Evolutionary conservation across 495 filamentous ascomycete species (phyloP).

Genomic region (Lentithecium fluviatile): DNA sequence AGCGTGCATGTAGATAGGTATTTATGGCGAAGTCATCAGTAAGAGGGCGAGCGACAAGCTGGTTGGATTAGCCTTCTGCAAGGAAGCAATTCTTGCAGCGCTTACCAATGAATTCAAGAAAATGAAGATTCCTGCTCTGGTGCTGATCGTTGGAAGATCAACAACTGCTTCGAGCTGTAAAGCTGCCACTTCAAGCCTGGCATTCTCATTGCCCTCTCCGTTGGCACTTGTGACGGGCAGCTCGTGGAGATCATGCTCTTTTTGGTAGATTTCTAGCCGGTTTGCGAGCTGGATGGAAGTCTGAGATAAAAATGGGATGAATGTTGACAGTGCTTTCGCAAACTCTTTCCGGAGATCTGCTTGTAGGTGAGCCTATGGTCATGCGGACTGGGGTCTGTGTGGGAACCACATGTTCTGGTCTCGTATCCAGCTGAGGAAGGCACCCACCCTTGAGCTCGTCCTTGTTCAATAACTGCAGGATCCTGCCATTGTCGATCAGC

Average conservation of each 20-base stretch:
- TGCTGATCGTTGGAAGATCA: constrained; percentile 67
- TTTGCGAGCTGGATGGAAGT: constrained; percentile 50
- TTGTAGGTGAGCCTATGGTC: not conserved
- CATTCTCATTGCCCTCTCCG: constrained; percentile 41
- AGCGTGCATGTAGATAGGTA: constrained; percentile 77
- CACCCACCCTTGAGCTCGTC: constrained; percentile 47
- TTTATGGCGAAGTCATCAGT: constrained; percentile 78
- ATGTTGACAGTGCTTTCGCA: constrained; percentile 49
- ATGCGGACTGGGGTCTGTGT: not conserved
- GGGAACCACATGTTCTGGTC: not conserved
- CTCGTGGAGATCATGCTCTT: constrained; percentile 46
- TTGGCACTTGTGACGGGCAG: constrained; percentile 48
- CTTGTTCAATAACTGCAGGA: constrained; percentile 48
- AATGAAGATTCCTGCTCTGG: constrained; percentile 89
- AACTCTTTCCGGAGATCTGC: constrained; percentile 50
- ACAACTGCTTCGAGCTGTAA: constrained; percentile 49
- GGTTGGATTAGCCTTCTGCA: constrained; percentile 5
- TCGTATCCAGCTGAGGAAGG: not conserved
- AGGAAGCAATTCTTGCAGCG: not conserved
- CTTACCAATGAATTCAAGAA: constrained; percentile 82
- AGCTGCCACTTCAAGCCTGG: constrained; percentile 27
- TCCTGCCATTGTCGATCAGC: constrained; percentile 52
- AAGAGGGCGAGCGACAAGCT: constrained; percentile 79
- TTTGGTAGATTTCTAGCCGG: constrained; percentile 54
- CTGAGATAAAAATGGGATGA: constrained; percentile 55